A percentile compares a stretch with the other conserved stretches of the same genome.
These are phyloP conservation scores for Colletotrichum paranaense DNA, from an alignment of 2,329 filamentous ascomycete species.

Conservation along the genomic window DNA sequence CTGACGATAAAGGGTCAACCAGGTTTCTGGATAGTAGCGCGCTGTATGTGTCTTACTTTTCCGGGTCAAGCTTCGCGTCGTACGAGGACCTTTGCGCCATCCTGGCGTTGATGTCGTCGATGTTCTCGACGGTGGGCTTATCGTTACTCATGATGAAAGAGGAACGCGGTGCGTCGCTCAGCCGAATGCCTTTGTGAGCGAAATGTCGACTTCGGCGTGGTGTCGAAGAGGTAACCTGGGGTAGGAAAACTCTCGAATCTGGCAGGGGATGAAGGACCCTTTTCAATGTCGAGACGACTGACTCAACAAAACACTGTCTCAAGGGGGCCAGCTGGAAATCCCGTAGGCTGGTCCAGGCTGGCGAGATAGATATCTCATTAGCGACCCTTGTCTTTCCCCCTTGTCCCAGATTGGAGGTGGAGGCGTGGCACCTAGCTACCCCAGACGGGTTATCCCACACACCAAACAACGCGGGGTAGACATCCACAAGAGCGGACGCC, in stretches of 20 bases:
- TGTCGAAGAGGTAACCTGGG: background rate
- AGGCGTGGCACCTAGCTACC: slow-evolving; percentile 9
- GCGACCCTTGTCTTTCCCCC: background rate
- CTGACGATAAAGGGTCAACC: background rate
- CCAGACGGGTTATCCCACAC: slow-evolving; percentile 21
- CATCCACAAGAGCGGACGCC: slow-evolving; percentile 21
- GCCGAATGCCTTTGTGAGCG: slow-evolving; percentile 7
- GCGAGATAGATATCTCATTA: slow-evolving; percentile 6
- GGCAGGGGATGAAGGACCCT: background rate
- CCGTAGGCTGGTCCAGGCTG: background rate
- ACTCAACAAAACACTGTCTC: background rate
- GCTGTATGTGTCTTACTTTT: slow-evolving; percentile 7
- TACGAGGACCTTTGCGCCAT: slow-evolving; percentile 4
- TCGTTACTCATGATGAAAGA: slow-evolving; percentile 15
- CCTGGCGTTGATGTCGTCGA: slow-evolving; percentile 22
- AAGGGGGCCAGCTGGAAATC: background rate
- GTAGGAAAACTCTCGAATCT: background rate
- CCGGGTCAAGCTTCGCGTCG: background rate
- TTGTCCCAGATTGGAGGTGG: slow-evolving; percentile 3
- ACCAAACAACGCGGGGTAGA: slow-evolving; percentile 23
- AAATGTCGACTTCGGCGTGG: slow-evolving; percentile 8
- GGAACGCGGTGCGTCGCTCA: background rate
- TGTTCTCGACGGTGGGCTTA: slow-evolving; percentile 17
- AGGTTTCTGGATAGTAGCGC: background rate
- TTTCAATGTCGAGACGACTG: background rate